Base-by-base conservation (phyloP, 768 basidiomycete species). In the Leucocoprinus leucothites region DNA sequence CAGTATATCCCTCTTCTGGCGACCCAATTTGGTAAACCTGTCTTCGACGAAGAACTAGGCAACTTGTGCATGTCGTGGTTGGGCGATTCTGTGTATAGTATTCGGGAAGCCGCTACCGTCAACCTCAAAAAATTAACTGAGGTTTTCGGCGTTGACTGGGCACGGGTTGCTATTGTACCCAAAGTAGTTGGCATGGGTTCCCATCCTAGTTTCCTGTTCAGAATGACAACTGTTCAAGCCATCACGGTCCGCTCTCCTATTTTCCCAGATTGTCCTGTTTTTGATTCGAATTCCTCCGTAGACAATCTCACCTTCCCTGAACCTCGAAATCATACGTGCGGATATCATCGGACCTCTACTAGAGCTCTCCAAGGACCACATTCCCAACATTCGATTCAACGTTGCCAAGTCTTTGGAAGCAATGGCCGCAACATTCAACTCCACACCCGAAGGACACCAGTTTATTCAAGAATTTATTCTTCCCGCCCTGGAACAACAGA, bases 311-410 rank as follows among this genome's bases (percentile, higher is more conserved):
- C 92, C 97, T 0, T 90, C 92, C 13, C 76, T 99, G 63, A 90
- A 82, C 59, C 70, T 91, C 59, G 85, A 93, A 46, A 92, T 93
- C 61, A 82, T 98, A 61, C 84, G 84, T 28, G 79, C 87, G 46
- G 89, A 91, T 50, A 88, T 98, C 63, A 83, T 98, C 58, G 85
- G 86, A 21, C 87, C 90, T 36, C 81, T 98, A 48, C 73, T 96
- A 55, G 80, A 85, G 56, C 83, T 99, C 43, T 86, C 91, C 14
- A 77, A 79, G 49, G 97, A 99, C 67, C 85, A 91, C 9, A 98
- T 99, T 67, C 97, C 97, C 51, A 99, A 99, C 71, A 98, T 99
- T 69, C 91, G 97, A 35, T 99, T 99, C 80, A 98, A 98, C 68
- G 95, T 98, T 25, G 90, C 95, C 22, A 98, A 98, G 71, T 87